Percentiles rank a stretch among this genome's conserved stretches.
Conservation (phyloP, 768 basidiomycete species). For the Rhodotorula babjevae region DNA sequence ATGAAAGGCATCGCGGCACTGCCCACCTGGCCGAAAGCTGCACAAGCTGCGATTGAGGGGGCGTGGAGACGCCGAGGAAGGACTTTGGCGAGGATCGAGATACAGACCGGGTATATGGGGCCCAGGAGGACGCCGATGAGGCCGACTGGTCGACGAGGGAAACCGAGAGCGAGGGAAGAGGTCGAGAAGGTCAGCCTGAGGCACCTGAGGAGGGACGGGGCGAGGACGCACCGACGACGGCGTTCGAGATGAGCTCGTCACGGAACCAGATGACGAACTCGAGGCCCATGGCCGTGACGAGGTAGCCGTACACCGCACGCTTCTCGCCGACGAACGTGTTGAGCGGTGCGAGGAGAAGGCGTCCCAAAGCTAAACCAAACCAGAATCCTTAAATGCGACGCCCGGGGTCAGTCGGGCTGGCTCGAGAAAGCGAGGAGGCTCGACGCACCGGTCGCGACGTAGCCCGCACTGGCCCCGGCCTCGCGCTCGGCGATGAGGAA, state of each 20-base stretch:
- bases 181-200: neutral
- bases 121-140: conserved; percentile 19
- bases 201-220: neutral
- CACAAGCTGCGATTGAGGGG: conserved; percentile 7
- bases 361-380: conserved; percentile 20
- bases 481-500: conserved; percentile 18
- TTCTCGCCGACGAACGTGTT: conserved; percentile 23
- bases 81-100: neutral
- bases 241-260: conserved; percentile 23
- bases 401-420: no score
- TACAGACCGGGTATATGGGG: neutral
- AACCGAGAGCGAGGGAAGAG: no score
- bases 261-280: conserved; percentile 36
- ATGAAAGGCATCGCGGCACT: conserved; percentile 30
- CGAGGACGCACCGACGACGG: neutral
- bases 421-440: no score
- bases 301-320: conserved; percentile 13
- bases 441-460: conserved; percentile 13
- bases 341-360: conserved; percentile 1
- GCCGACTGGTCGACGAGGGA: no score
- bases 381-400: neutral
- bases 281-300: conserved; percentile 7
- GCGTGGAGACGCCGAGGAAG: conserved; percentile 22
- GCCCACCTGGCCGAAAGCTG: conserved; percentile 12
- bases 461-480: conserved; percentile 26